Percentiles rank a stretch among this genome's conserved stretches.
Evolutionary conservation across 305 asterid species (phyloP).

Genomic region (Caryopteris hybrid): DNA sequence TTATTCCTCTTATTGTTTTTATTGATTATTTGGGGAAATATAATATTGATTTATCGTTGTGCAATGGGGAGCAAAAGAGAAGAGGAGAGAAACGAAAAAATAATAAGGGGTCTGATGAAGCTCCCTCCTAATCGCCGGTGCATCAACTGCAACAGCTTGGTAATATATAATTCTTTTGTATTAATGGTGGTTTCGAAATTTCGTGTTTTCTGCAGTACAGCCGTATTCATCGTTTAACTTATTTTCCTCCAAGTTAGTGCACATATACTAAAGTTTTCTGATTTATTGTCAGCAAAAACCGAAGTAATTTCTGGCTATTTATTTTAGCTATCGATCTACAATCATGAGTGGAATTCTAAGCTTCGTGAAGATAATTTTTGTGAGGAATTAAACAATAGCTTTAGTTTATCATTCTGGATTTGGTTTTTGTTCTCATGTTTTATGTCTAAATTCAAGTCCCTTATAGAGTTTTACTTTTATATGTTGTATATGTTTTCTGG

Average conservation of each 20-base stretch:
- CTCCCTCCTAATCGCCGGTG: slow-evolving; percentile 89
- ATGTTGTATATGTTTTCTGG: slow-evolving; percentile 14
- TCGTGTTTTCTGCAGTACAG: background rate
- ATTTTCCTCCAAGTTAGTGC: background rate
- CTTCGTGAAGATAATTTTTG: background rate
- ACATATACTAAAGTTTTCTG: background rate
- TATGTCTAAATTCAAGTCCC: background rate
- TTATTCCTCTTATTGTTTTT: background rate
- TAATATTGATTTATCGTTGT: background rate
- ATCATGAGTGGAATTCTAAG: background rate
- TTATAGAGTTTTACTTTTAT: background rate
- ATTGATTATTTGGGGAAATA: background rate
- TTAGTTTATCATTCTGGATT: background rate
- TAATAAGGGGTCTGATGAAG: slow-evolving; percentile 80
- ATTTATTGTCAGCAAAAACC: background rate
- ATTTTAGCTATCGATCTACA: background rate
- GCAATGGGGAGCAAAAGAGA: slow-evolving; percentile 61
- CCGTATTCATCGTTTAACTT: background rate
- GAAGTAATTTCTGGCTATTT: background rate
- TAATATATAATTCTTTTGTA: slow-evolving; percentile 13
- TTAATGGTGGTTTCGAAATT: background rate
- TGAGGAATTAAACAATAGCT: background rate
- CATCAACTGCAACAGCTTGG: slow-evolving; percentile 87
- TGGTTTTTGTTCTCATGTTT: background rate
- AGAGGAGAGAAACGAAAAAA: slow-evolving; percentile 74